Evolutionary conservation across 306 rosid species (phyloP).

Genomic region (Oxytropis ochrocephala): DNA sequence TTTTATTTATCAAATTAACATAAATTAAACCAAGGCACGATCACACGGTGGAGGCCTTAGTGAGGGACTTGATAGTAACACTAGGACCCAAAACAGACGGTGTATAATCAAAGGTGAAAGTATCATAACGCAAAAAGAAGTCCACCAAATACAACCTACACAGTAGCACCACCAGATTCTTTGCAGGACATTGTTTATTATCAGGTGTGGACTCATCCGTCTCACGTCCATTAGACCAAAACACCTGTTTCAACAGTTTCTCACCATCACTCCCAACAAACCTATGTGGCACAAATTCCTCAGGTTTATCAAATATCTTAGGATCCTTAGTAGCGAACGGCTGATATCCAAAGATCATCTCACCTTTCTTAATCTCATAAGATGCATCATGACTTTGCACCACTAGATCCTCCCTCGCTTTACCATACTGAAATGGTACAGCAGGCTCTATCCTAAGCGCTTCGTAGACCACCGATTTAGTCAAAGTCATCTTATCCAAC

Average conservation of each 20-base stretch:
- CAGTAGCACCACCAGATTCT: slow-evolving; percentile 43
- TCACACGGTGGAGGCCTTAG: slow-evolving; percentile 27
- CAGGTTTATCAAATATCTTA: slow-evolving; percentile 36
- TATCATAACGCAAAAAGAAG: slow-evolving; percentile 51
- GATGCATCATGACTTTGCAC: slow-evolving; percentile 47
- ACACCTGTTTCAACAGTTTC: slow-evolving; percentile 41
- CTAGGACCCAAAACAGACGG: slow-evolving; percentile 31
- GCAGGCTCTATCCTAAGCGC: slow-evolving; percentile 63
- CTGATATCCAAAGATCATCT: slow-evolving; percentile 69
- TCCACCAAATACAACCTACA: slow-evolving; percentile 54
- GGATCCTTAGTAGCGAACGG: slow-evolving; percentile 69
- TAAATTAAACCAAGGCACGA: not conserved
- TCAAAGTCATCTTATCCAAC: slow-evolving; percentile 49
- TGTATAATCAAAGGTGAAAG: slow-evolving; percentile 31
- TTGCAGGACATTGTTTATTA: slow-evolving; percentile 57
- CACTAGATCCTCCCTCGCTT: slow-evolving; percentile 58
- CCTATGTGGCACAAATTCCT: slow-evolving; percentile 44
- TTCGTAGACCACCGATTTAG: slow-evolving; percentile 60
- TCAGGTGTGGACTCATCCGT: slow-evolving; percentile 41
- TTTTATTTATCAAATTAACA: not conserved
- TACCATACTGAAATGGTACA: slow-evolving; percentile 62
- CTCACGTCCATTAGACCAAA: slow-evolving; percentile 63
- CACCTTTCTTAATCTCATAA: slow-evolving; percentile 62
- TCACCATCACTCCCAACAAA: slow-evolving; percentile 31
- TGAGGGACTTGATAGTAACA: slow-evolving; percentile 37